phyloP scores from a whole-genome alignment of 1,284 basidiomycete species.

The Heterobasidion parviporum region DNA sequence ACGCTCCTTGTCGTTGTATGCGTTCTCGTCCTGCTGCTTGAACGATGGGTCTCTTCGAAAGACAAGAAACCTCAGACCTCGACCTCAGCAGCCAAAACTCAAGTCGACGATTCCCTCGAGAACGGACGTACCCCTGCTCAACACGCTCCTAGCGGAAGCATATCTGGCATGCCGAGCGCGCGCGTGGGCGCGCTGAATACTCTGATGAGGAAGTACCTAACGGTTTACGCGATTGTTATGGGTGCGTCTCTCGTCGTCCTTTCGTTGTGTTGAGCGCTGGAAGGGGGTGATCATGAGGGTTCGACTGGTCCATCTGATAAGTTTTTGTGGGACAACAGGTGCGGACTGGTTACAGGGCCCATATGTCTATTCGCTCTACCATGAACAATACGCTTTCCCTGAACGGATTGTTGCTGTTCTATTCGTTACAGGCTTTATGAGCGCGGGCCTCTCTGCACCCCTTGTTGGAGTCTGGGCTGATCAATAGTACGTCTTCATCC shows the following conservation, averaged over 20 bases:
- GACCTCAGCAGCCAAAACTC: background rate
- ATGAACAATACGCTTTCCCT: conserved; percentile 56
- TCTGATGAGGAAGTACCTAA: conserved; percentile 49
- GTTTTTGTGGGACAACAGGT: conserved; percentile 26
- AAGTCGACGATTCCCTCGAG: conserved; percentile 16
- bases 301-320: no score
- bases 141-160: conserved; percentile 6
- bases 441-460: conserved; percentile 60
- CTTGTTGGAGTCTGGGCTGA: conserved; percentile 71
- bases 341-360: conserved; percentile 78
- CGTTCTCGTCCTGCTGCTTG: conserved; percentile 34
- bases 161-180: conserved; percentile 8
- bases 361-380: conserved; percentile 66
- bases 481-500: conserved; percentile 43
- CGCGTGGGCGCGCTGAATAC: conserved; percentile 21
- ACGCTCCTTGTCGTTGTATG: conserved; percentile 35
- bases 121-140: conserved; percentile 19
- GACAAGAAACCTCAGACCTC: conserved; percentile 12
- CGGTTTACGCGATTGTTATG: conserved; percentile 69
- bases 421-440: conserved; percentile 67
- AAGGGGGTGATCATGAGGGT: background rate
- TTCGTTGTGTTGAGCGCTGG: background rate
- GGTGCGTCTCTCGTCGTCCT: conserved; percentile 29
- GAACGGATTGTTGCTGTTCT: conserved; percentile 58
- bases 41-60: conserved; percentile 31